Percentiles rank a stretch among this genome's conserved stretches.
These are phyloP conservation scores for Scleromitrula shiraiana DNA, from an alignment of 2,329 filamentous ascomycete species.

Conservation along the genomic window DNA sequence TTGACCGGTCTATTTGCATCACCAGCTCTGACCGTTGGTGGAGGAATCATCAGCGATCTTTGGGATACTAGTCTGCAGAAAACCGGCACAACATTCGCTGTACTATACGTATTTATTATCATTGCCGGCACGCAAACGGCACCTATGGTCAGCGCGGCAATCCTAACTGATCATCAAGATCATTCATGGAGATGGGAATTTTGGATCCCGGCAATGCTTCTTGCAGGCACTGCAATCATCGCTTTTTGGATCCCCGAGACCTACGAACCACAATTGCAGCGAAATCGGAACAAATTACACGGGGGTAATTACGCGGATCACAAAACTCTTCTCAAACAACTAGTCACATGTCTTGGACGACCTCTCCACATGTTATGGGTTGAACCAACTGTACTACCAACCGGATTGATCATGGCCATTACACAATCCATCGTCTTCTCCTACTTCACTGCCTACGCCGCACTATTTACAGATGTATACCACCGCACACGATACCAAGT, in stretches of 20 bases:
- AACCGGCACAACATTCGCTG: constrained; percentile 10
- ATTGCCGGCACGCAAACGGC: constrained; percentile 8
- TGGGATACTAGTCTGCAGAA: constrained; percentile 12
- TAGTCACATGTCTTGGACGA: constrained; percentile 8
- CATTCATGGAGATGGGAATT: constrained; percentile 13
- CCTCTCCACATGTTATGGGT: constrained; percentile 13
- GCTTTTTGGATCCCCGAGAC: constrained; percentile 14
- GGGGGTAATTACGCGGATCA: not conserved
- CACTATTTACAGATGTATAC: constrained; percentile 11
- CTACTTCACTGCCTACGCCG: constrained; percentile 10
- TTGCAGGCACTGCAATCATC: not conserved
- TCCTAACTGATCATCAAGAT: not conserved
- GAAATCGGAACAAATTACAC: not conserved
- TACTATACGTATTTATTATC: constrained; percentile 5
- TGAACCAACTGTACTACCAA: constrained; percentile 11
- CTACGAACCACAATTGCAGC: constrained; percentile 7
- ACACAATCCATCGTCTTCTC: constrained; percentile 12
- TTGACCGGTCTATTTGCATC: constrained; percentile 9
- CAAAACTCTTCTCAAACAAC: not conserved
- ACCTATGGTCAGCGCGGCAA: constrained; percentile 8
- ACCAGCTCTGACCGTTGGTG: constrained; percentile 7
- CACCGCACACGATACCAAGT: constrained; percentile 8
- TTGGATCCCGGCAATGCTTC: constrained; percentile 7
- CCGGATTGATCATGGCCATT: constrained; percentile 5
- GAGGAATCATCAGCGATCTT: constrained; percentile 12